Evolutionary conservation across 1,139 yeast genomes (phyloP), one percentile per base, ranked within the genome.

Genomic region (Tardiomyces depauwii): DNA sequence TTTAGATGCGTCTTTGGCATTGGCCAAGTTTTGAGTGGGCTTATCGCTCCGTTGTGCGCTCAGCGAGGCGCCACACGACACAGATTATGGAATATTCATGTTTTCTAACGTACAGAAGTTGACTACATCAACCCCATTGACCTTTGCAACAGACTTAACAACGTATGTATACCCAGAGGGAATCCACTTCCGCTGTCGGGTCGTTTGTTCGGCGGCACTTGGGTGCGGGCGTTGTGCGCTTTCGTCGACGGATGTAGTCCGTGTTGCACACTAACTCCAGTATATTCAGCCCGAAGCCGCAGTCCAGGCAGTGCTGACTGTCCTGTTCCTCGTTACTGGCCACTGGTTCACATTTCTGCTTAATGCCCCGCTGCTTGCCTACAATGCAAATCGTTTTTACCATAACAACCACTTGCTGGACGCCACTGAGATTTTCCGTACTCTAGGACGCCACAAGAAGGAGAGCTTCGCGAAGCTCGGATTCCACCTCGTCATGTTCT

Each of bases 101-200:
- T n/a, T n/a, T n/a, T n/a, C 36, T 30, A 14, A 30, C 36, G 10
- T 5, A 14, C 36, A 30, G 51, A 50, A 46, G 51, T 45, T 19
- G 97, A 89, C 64, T 89, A 88, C 70, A 87, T 89, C 71, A 91
- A 91, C 65, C 97, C 97, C 45, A 88, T 91, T 63, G 98, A 93
- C 66, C 76, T 91, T 57, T 91, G 98, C 72, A 87, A 87, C 71
- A 84, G 85, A 62, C 78, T 91, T 60, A 91, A 91, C 72, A 49
- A 60, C 10, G 36, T 30, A 30, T 5, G 36, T 30, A 14, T 7
- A 7, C n/a, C n/a, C n/a, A n/a, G n/a, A n/a, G n/a, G n/a, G n/a
- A n/a, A n/a, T n/a, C n/a, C n/a, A n/a, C n/a, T n/a, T n/a, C n/a
- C n/a, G n/a, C n/a, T n/a, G n/a, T n/a, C n/a, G n/a, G n/a, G n/a